Evolutionary conservation across 2,329 filamentous ascomycete genomes (phyloP).

Genomic region (Cytospora piceicola): DNA sequence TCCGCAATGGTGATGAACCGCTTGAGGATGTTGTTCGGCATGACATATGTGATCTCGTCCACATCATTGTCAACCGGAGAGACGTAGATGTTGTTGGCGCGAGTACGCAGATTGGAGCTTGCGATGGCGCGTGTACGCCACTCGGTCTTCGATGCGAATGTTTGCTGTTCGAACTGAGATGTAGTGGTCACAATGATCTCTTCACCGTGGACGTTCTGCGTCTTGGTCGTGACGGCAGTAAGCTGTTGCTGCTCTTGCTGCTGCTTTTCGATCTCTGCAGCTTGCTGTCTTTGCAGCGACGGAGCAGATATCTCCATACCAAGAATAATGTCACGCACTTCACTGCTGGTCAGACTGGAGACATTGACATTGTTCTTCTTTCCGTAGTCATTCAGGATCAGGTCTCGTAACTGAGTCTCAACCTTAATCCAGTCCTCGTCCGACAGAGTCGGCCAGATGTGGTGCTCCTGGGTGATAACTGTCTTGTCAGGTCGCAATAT

Average conservation of each 20-base stretch:
- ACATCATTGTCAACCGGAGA: conserved; percentile 92
- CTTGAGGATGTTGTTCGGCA: conserved; percentile 99
- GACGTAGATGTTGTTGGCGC: conserved; percentile 98
- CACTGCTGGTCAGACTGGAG: conserved; percentile 91
- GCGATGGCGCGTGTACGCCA: conserved; percentile 97
- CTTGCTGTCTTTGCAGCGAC: conserved; percentile 97
- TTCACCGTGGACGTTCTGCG: conserved; percentile 93
- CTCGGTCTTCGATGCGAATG: conserved; percentile 97
- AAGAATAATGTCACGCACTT: conserved; percentile 97
- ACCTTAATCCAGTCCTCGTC: conserved; percentile 99
- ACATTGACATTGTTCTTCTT: conserved; percentile 99
- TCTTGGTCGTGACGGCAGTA: conserved; percentile 97
- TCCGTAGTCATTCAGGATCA: conserved; percentile 97
- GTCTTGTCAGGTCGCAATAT: conserved; percentile 95
- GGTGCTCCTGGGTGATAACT: conserved; percentile 96
- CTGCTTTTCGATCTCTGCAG: conserved; percentile 98
- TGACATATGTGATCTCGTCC: conserved; percentile 93
- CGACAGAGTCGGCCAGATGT: conserved; percentile 93
- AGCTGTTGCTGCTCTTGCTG: conserved; percentile 96
- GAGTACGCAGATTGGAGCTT: conserved; percentile 89
- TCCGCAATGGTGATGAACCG: conserved; percentile 98
- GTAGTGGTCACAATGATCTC: conserved; percentile 99
- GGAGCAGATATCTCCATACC: conserved; percentile 99
- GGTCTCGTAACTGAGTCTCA: conserved; percentile 92
- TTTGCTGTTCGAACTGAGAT: conserved; percentile 96